Conservation (phyloP, 345 rosid species). For the Linum lewisii region DNA sequence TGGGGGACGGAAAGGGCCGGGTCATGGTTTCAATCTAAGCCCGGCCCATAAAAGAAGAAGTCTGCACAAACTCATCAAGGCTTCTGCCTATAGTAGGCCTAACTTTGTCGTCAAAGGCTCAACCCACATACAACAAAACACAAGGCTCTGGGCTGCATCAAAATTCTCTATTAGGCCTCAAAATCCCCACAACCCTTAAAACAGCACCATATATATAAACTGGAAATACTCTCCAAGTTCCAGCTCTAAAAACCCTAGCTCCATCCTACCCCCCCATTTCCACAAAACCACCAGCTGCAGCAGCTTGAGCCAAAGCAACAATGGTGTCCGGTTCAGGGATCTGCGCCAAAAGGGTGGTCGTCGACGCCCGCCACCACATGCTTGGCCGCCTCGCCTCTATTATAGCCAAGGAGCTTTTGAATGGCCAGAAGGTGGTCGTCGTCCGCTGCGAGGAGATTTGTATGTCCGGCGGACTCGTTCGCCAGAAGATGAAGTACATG, state of each 20-base stretch:
- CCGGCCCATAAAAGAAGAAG: no score
- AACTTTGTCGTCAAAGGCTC: no score
- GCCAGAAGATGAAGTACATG: constrained; percentile 7
- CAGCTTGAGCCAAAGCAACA: not conserved
- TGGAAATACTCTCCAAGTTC: not conserved
- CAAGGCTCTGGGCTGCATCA: no score
- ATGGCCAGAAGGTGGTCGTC: constrained; percentile 2
- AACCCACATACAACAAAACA: no score
- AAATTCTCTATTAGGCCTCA: not conserved
- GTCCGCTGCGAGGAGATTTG: constrained; percentile 1
- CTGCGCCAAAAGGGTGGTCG: constrained; percentile 1
- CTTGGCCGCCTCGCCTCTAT: constrained; percentile 3
- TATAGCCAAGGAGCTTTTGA: not conserved
- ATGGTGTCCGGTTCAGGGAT: constrained; percentile 4
- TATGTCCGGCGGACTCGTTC: constrained; percentile 6
- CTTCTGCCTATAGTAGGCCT: no score
- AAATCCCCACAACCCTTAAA: not conserved
- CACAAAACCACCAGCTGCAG: not conserved
- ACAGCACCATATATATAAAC: not conserved
- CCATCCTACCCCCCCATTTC: not conserved
- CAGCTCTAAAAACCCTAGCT: not conserved
- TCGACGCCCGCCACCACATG: constrained; percentile 4
- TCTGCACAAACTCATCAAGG: no score
- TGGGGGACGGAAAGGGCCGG: no score
- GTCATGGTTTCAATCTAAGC: no score